Conservation (phyloP, 129 eudicot genomes). For the Mikania micrantha region DNA sequence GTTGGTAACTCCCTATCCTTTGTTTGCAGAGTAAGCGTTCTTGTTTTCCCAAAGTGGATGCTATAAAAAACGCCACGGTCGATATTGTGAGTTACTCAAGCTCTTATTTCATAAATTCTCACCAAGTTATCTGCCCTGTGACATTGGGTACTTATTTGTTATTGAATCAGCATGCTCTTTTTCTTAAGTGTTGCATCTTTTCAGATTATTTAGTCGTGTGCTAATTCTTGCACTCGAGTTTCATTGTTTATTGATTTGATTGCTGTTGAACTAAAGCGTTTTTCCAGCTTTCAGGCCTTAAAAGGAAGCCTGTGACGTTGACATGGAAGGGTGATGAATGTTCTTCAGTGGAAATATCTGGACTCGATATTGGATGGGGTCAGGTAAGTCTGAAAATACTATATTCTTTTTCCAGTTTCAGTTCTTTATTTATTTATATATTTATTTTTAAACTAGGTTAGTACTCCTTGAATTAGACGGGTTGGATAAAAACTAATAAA, state of each 20-base stretch:
- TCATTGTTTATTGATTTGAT: not conserved
- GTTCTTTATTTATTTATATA: too few species aligned
- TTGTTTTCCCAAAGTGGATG: slow-evolving; percentile 90
- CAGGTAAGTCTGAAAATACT: slow-evolving; percentile 44
- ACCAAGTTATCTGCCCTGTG: not conserved
- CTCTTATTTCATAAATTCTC: not conserved
- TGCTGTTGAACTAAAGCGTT: not conserved
- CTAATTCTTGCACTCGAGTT: not conserved
- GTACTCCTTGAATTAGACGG: too few species aligned
- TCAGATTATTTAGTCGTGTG: not conserved
- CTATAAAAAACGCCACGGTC: slow-evolving; percentile 85
- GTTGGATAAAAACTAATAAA: too few species aligned
- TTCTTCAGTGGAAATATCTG: slow-evolving; percentile 73
- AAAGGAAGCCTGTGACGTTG: slow-evolving; percentile 59
- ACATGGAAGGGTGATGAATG: slow-evolving; percentile 50
- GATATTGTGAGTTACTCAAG: slow-evolving; percentile 71
- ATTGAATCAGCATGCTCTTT: not conserved
- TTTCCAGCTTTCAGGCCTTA: slow-evolving; percentile 80
- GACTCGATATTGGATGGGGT: slow-evolving; percentile 98
- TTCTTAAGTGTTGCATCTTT: not conserved
- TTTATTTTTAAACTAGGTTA: too few species aligned
- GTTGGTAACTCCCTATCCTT: slow-evolving; percentile 2
- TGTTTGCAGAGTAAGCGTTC: slow-evolving; percentile 74
- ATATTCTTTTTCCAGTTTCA: not conserved
- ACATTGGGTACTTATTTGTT: not conserved